Conservation (phyloP, 176 grass and related monocot genomes). For the Oryza glumipatula region DNA sequence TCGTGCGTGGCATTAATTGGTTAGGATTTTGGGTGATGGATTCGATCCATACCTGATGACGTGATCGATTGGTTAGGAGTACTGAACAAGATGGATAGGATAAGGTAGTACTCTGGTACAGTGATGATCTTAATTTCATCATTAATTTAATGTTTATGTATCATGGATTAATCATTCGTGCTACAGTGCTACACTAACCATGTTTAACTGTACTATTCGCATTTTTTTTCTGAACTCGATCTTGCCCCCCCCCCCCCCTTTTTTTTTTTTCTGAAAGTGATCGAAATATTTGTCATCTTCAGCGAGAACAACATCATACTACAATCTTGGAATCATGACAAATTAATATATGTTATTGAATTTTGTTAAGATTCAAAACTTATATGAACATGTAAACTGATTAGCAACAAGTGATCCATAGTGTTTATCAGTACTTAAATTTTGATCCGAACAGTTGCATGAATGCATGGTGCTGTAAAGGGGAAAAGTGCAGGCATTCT, state of each 20-base stretch:
- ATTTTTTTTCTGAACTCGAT: not conserved
- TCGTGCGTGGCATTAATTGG: not conserved
- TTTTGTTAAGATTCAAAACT: not conserved
- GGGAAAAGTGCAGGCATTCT: not conserved
- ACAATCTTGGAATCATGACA: not conserved
- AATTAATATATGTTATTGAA: not conserved
- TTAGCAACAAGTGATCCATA: not conserved
- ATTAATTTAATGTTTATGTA: not conserved
- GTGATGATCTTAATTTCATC: not conserved
- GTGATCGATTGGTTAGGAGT: not conserved
- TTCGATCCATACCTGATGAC: not conserved
- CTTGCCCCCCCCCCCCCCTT: not conserved
- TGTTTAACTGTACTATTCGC: not conserved
- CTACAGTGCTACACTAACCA: no score
- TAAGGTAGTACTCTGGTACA: not conserved
- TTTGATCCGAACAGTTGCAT: not conserved
- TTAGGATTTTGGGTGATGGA: not conserved
- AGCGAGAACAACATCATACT: not conserved
- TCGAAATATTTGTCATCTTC: not conserved
- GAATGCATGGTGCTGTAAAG: conserved; percentile 34
- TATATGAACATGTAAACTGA: not conserved
- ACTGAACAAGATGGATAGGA: not conserved
- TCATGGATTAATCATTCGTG: no score
- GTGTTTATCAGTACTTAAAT: no score
- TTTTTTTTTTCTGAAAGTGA: not conserved